Conservation (phyloP, 148 eudicot genomes). For the Camellia sinensis region DNA sequence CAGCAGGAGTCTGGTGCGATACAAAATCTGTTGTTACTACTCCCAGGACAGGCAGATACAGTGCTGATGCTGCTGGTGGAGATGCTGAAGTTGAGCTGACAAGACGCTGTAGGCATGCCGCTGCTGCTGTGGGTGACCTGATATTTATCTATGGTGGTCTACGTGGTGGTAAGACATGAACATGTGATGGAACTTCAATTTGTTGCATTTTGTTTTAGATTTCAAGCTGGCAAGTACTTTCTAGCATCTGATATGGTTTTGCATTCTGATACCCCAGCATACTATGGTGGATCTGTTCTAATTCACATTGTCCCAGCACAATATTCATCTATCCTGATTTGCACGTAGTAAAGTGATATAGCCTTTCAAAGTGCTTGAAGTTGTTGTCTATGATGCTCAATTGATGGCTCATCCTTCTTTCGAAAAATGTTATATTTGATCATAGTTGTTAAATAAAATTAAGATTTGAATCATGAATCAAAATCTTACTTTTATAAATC, state of each 20-base stretch:
- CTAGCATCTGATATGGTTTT: neutral
- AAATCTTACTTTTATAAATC: too few relatives aligned
- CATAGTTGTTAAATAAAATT: too few relatives aligned
- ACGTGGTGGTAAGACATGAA: slow-evolving; percentile 80
- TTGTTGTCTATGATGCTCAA: slow-evolving; percentile 4
- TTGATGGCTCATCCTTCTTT: slow-evolving; percentile 5
- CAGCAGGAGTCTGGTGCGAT: slow-evolving; percentile 99
- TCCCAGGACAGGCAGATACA: slow-evolving; percentile 89
- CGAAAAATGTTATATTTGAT: neutral
- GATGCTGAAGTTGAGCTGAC: slow-evolving; percentile 96
- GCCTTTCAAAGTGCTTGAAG: neutral
- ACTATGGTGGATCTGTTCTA: neutral
- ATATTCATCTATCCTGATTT: neutral
- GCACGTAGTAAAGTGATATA: neutral
- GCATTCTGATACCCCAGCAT: neutral
- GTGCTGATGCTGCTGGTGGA: slow-evolving; percentile 99
- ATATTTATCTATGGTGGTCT: slow-evolving; percentile 94
- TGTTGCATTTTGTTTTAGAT: slow-evolving; percentile 1
- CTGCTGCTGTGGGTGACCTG: slow-evolving; percentile 90
- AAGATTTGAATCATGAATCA: too few relatives aligned
- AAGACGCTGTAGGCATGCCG: slow-evolving; percentile 99
- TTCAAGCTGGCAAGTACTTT: neutral
- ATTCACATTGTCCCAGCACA: neutral
- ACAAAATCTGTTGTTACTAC: slow-evolving; percentile 92
- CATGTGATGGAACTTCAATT: neutral